These are phyloP conservation scores for Camelina hispida DNA, from an alignment of 345 rosid species.

Conservation along the genomic window DNA sequence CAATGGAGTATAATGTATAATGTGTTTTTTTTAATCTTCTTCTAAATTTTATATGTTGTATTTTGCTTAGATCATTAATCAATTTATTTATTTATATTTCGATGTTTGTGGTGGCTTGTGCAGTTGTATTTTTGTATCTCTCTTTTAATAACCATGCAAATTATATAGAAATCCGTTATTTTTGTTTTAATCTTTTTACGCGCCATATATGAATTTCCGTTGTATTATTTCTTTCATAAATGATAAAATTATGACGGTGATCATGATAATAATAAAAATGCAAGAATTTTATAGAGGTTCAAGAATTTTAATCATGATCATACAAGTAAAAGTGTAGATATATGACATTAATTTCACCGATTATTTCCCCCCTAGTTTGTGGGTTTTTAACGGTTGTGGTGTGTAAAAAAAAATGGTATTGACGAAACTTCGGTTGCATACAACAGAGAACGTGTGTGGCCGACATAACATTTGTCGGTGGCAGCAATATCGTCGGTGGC, in stretches of 20 bases:
- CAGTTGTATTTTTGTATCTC: slow-evolving; percentile 35
- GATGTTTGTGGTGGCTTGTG: slow-evolving; percentile 22
- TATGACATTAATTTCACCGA: too few species aligned
- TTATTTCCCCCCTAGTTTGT: too few species aligned
- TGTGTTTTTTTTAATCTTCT: not conserved
- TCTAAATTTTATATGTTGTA: slow-evolving; percentile 1
- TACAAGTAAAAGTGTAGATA: too few species aligned
- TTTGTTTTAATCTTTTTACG: slow-evolving; percentile 1
- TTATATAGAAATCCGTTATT: slow-evolving; percentile 24
- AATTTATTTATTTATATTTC: slow-evolving; percentile 27
- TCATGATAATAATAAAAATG: too few species aligned
- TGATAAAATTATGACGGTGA: not conserved
- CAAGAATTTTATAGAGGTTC: too few species aligned
- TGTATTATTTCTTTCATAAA: not conserved
- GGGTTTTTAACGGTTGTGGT: too few species aligned
- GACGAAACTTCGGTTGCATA: slow-evolving; percentile 26
- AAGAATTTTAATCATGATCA: too few species aligned
- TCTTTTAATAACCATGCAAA: slow-evolving; percentile 18
- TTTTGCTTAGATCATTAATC: slow-evolving; percentile 17
- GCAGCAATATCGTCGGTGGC: slow-evolving; percentile 42
- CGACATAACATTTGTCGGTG: slow-evolving; percentile 45
- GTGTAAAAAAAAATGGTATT: not conserved
- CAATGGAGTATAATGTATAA: slow-evolving; percentile 25
- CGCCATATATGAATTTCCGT: slow-evolving; percentile 3
- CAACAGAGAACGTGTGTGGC: slow-evolving; percentile 23